Evolutionary conservation across 202 grass and related monocot genomes (phyloP), one percentile per base, ranked within the genome.

Genomic region (Elaeis oleifera): DNA sequence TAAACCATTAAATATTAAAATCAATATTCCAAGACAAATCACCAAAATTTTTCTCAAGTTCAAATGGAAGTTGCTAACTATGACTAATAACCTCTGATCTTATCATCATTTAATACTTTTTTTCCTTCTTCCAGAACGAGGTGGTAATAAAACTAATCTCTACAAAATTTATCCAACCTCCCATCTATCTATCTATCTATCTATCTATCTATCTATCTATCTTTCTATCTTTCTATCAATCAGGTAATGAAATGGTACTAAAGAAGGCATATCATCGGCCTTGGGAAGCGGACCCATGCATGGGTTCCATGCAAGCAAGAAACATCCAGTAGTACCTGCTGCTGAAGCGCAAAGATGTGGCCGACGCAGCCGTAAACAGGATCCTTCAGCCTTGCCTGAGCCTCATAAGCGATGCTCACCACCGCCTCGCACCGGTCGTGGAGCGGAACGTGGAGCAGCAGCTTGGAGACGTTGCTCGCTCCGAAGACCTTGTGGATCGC

Each of bases 401-500:
- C 68, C 68, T 71, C 68, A 22, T 71, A 71, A 4, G 44, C 23
- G 23, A 71, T 8, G 5, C 36, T 71, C 4, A 27, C 39, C 4
- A 51, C 17, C 6, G 56, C 68, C 39, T 60, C 68, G 16, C 23
- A 49, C 21, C 68, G 68, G 16, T 31, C 65, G 1, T 23, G 3
- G 14, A 25, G 36, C 1, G 44, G 56, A 8, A 51, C 20, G 52
- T 59, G 22, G 17, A 49, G 68, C 21, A 71, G 68, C 23, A 71
- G 22, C 68, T 71, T 71, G 5, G 68, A 71, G 39, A 51, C 56
- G 55, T 71, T 71, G 23, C 68, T 71, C 3, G 55, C 68, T 0
- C 68, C 68, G 19, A 71, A 71, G 7, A 71, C 56, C 55, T 56
- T 57, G 23, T 71, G 68, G 39, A 71, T 60, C 16, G 68, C 68